Conservation (phyloP, 306 rosid genomes). For the Cercis canadensis region DNA sequence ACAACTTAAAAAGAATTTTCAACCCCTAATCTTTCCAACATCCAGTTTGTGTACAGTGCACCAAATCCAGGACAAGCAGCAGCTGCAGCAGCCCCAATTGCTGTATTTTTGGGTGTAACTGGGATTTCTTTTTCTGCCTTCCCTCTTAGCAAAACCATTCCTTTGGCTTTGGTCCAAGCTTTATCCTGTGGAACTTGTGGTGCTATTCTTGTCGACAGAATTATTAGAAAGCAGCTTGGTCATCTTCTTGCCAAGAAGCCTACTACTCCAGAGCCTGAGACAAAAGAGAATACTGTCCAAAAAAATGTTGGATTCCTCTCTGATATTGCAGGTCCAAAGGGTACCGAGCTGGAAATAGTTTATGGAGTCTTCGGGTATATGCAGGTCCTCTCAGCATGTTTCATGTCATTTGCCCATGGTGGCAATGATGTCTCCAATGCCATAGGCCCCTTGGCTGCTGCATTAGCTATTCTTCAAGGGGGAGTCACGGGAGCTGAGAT, state of each 20-base stretch:
- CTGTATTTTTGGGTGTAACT: slow-evolving; percentile 75
- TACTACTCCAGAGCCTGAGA: slow-evolving; percentile 43
- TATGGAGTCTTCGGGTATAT: slow-evolving; percentile 95
- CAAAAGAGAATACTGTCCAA: slow-evolving; percentile 44
- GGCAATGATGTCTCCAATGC: slow-evolving; percentile 99
- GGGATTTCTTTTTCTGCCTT: slow-evolving; percentile 79
- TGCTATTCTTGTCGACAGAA: slow-evolving; percentile 69
- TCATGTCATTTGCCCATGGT: slow-evolving; percentile 98
- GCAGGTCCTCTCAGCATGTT: slow-evolving; percentile 97
- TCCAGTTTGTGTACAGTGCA: slow-evolving; percentile 95
- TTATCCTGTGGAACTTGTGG: slow-evolving; percentile 72
- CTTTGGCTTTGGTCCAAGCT: slow-evolving; percentile 68
- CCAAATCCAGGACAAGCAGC: slow-evolving; percentile 97
- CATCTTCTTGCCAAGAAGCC: slow-evolving; percentile 77
- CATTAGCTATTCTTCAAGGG: slow-evolving; percentile 87
- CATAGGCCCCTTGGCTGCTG: slow-evolving; percentile 93
- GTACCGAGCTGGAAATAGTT: slow-evolving; percentile 87
- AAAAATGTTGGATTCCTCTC: slow-evolving; percentile 76
- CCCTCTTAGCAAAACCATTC: slow-evolving; percentile 71
- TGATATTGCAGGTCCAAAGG: slow-evolving; percentile 88
- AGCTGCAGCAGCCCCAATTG: slow-evolving; percentile 93
- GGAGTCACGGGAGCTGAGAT: slow-evolving; percentile 60
- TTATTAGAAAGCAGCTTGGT: slow-evolving; percentile 84
- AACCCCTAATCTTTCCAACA: slow-evolving; percentile 10
- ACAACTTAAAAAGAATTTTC: neutral